Base-by-base conservation (phyloP, 1,139 yeast genomes). In the Sugiyamaella sp. region DNA sequence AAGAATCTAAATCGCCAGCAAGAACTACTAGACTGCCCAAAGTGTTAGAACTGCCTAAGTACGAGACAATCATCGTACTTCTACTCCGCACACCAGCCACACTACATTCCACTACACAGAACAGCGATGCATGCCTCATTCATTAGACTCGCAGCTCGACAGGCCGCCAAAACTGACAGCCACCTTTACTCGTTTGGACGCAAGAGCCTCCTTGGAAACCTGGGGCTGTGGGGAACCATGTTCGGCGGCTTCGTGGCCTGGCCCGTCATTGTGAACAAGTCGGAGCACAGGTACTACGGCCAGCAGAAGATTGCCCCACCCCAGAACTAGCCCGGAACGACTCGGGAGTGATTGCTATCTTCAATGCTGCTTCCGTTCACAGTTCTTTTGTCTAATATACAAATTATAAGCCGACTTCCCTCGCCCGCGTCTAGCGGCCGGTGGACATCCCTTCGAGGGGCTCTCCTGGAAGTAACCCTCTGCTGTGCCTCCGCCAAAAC, bases 191-290 rank as follows among this genome's bases (percentile, higher is more conserved):
- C 32, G 19, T 19, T 29, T 27, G 50, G 39, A 19, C 35, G 41
- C 14, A 46, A 39, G 25, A 38, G 43, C 5, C 45, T 46, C 3
- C n/a, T 38, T n/a, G 50, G 50, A 33, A 46, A 46, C 29, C 38
- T 46, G 17, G 50, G 32, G 9, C 39, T 46, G n/a, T 46, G 50
- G 50, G 50, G 45, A 38, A 27, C 41, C n/a, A 40, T 46, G 39
- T 46, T 46, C 32, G 44, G 50, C 4, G 16, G 37, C 3, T 46
- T 46, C 32, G 44, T 37, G 4, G 27, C 33, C 12, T 46, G 50
- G 50, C 50, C 50, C 24, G 14, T 46, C 10, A 10, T 46, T n/a
- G 43, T 46, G 5, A 46, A 46, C 17, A 46, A 46, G 17, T 38
- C 44, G 16, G 50, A 46, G 25, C 44, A 46, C 29, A 46, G n/a